phyloP scores from a whole-genome alignment of 306 rosid species.

The Herpetospermum pedunculosum region DNA sequence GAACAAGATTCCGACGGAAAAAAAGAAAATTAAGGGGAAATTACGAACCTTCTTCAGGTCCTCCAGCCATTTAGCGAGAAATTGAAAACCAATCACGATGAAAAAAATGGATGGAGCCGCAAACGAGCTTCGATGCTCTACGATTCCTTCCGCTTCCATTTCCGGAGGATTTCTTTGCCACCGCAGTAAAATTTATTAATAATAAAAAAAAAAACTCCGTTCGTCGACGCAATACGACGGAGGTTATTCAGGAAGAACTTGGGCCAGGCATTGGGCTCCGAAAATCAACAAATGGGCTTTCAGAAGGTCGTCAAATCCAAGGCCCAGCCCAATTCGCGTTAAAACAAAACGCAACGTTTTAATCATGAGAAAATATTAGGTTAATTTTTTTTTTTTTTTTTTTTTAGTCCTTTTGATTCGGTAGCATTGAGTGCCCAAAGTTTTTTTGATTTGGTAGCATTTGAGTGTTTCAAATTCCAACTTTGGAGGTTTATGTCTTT shows the following conservation, averaged over 20 bases:
- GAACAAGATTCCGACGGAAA: not conserved
- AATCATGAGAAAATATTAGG: not conserved
- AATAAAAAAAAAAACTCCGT: not conserved
- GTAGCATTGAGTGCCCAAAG: too few relatives aligned
- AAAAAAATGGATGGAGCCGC: conserved; percentile 55
- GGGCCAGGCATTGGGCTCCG: not conserved
- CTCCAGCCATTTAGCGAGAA: conserved; percentile 41
- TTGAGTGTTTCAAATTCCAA: too few relatives aligned
- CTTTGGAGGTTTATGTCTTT: too few relatives aligned
- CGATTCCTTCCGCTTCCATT: conserved; percentile 26
- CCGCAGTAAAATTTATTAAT: not conserved
- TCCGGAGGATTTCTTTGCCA: not conserved
- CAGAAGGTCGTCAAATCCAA: not conserved
- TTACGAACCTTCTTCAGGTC: conserved; percentile 35
- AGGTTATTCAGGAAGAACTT: not conserved
- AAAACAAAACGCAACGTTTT: not conserved
- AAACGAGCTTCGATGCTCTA: conserved; percentile 26
- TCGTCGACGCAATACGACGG: not conserved
- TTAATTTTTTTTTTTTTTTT: too few relatives aligned
- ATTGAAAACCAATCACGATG: conserved; percentile 43
- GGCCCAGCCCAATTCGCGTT: not conserved
- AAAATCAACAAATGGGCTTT: not conserved
- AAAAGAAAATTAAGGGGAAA: not conserved
- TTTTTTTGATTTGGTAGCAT: too few relatives aligned
- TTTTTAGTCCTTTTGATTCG: too few relatives aligned